Evolutionary conservation across 495 filamentous ascomycete genomes (phyloP), one percentile per base, ranked within the genome.

Genomic region (Lentithecium fluviatile): DNA sequence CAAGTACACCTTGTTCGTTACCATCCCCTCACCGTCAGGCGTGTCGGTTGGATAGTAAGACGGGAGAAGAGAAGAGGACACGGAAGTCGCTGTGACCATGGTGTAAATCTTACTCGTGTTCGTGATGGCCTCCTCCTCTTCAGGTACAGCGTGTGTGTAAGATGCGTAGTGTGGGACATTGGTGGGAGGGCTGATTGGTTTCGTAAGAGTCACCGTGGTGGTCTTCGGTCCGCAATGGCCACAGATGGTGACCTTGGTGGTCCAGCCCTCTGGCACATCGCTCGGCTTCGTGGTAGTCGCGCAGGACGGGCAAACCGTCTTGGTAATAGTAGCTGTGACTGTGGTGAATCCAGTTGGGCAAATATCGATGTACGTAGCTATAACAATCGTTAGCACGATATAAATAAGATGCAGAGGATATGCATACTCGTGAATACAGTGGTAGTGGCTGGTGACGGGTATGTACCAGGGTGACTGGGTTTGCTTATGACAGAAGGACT

Each of bases 191-290:
- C 29, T 45, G 25, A 49, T 38, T 19, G 65, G 60, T 60, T 60
- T 68, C n/a, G 65, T 64, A 5, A 64, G 37, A 12, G 65, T 64
- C 29, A 68, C 65, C 20, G 56, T 68, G 2, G 51, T 68, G 17
- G 60, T 26, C 37, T 50, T 29, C 0, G 60, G 56, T 21, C 64
- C 58, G 64, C 64, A 65, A 26, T 53, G 21, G 36, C 42, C 26
- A 25, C 61, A 65, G 23, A 66, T 58, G 15, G 58, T 58, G 6
- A 62, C 58, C 2, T 46, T 60, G 10, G 56, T 65, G 23, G 40
- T 45, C 62, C 62, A 65, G 17, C 62, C 62, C 32, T 58, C 40
- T 13, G 55, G 62, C 13, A 60, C 49, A 5, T 25, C 48, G 15
- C 20, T 50, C 15, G 56, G 29, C 7, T 10, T 60, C 10, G 48